A percentile compares a stretch with the other conserved stretches of the same genome.
These are phyloP conservation scores for Colletotrichum endophyticum DNA, from an alignment of 2,329 filamentous ascomycete species.

Conservation along the genomic window DNA sequence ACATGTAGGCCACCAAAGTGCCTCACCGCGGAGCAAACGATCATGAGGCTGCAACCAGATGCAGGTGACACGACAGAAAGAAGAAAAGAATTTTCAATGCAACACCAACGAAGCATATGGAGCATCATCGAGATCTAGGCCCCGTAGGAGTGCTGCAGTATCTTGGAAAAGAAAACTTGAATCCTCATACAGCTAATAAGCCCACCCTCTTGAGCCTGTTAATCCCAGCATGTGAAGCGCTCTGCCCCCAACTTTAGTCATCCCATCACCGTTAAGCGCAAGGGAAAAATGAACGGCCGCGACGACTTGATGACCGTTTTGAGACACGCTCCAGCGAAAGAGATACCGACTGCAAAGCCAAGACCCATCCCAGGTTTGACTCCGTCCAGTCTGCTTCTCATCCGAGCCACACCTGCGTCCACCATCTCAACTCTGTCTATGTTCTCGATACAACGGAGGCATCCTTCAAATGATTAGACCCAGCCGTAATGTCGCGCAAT, in stretches of 20 bases:
- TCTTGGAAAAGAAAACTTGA: neutral
- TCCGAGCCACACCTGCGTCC: constrained; percentile 6
- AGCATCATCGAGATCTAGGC: neutral
- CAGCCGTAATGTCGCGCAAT: neutral
- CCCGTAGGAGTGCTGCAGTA: neutral
- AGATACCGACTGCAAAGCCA: neutral
- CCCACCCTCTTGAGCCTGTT: neutral
- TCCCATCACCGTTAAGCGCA: neutral
- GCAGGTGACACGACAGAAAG: neutral
- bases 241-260: neutral
- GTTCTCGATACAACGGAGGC: neutral
- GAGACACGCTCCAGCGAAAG: neutral
- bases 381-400: constrained; percentile 9
- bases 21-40: neutral
- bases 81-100: neutral
- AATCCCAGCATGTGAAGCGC: neutral
- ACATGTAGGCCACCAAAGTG: neutral
- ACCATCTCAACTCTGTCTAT: neutral
- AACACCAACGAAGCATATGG: neutral
- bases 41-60: neutral
- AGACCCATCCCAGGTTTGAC: neutral
- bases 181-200: neutral
- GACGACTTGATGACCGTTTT: neutral
- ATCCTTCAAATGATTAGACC: neutral
- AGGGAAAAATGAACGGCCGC: neutral